These are phyloP conservation scores for Terana coerulea DNA, from an alignment of 768 basidiomycete species.

Conservation along the genomic window DNA sequence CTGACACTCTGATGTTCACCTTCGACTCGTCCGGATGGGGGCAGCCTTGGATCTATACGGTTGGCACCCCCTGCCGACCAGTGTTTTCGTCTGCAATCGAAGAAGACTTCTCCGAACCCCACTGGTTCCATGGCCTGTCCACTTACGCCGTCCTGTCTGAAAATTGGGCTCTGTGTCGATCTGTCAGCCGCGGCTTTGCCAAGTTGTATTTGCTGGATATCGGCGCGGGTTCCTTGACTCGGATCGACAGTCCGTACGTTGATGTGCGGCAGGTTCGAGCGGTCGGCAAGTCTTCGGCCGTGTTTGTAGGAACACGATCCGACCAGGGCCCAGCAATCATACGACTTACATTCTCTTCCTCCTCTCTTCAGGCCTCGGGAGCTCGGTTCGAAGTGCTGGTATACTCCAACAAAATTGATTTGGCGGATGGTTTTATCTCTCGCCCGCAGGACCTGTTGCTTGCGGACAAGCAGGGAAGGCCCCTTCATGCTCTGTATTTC, in stretches of 20 bases:
- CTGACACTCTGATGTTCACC: background rate
- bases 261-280: background rate
- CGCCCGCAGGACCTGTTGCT: background rate
- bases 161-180: background rate
- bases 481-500: background rate
- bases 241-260: background rate
- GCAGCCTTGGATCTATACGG: background rate
- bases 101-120: constrained; percentile 3
- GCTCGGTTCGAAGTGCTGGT: background rate
- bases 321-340: background rate
- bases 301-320: background rate
- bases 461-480: background rate
- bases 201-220: background rate
- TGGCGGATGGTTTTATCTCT: background rate
- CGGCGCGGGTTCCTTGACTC: background rate
- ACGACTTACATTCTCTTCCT: background rate
- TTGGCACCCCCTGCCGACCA: background rate
- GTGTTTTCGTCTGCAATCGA: background rate
- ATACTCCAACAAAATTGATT: background rate
- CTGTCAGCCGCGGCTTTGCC: background rate
- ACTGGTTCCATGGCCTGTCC: background rate
- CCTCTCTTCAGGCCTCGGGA: too few relatives aligned
- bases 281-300: background rate
- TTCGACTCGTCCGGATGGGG: background rate
- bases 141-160: background rate